Conservation (phyloP, 345 rosid genomes). For the Gossypioides kirkii region DNA sequence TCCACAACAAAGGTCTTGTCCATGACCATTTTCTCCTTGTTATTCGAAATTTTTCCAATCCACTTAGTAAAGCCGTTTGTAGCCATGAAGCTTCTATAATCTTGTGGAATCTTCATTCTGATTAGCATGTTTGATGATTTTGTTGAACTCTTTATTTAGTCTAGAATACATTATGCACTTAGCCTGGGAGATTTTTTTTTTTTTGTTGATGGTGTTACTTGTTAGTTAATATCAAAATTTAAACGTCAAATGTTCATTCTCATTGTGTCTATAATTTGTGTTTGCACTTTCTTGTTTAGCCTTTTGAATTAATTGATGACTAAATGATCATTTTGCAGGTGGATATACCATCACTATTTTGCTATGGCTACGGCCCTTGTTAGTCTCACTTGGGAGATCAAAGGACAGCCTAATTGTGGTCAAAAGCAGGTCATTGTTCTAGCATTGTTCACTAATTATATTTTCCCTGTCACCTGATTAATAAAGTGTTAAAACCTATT, state of each 20-base stretch:
- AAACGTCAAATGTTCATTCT: neutral
- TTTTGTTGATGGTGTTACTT: neutral
- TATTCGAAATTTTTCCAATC: neutral
- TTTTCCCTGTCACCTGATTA: constrained; percentile 6
- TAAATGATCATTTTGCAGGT: constrained; percentile 52
- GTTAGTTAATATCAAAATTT: neutral
- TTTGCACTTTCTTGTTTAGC: neutral
- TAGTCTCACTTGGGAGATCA: constrained; percentile 99
- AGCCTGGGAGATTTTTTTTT: neutral
- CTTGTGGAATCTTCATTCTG: neutral
- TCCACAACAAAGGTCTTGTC: neutral
- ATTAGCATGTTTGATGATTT: neutral
- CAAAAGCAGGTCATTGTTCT: constrained; percentile 72
- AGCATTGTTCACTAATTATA: constrained; percentile 10
- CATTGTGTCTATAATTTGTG: neutral
- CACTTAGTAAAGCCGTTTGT: neutral
- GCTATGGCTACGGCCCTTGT: constrained; percentile 96
- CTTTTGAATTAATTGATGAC: neutral
- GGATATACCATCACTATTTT: constrained; percentile 97
- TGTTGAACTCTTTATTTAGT: neutral
- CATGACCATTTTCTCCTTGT: neutral
- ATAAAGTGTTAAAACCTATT: constrained; percentile 21
- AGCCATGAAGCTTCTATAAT: neutral
- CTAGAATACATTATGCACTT: neutral
- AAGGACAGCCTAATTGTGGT: constrained; percentile 93